Evolutionary conservation across 495 filamentous ascomycete species (phyloP).

Genomic region (Neurospora discreta): DNA sequence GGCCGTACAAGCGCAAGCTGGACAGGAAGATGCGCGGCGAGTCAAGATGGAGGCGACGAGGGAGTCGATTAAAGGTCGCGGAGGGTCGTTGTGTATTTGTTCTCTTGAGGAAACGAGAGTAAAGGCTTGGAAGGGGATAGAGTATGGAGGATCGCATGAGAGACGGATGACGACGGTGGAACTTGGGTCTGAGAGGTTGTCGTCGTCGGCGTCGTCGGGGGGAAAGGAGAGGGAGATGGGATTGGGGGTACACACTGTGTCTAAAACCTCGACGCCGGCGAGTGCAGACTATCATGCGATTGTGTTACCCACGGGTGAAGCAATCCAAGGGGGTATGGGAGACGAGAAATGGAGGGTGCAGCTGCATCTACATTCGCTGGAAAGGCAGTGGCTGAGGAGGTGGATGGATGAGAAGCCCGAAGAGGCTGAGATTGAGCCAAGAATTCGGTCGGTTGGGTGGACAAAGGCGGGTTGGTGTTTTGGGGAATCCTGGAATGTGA

Average conservation of each 20-base stretch:
- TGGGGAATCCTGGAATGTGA: not conserved
- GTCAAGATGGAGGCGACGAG: not conserved
- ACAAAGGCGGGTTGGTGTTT: not conserved
- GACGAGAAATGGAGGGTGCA: not conserved
- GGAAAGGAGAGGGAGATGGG: not conserved
- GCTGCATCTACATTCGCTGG: not conserved
- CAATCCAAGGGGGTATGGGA: not conserved
- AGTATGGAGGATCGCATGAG: not conserved
- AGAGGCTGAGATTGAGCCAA: not conserved
- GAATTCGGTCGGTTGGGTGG: not conserved
- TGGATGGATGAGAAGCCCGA: not conserved
- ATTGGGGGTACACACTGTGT: not conserved
- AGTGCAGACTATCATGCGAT: not conserved
- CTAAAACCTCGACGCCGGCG: not conserved
- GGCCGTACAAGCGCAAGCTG: not conserved
- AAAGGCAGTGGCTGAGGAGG: not conserved
- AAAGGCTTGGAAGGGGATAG: not conserved
- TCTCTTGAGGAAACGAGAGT: not conserved
- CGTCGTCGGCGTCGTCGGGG: not conserved
- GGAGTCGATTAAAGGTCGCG: not conserved
- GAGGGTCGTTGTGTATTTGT: not conserved
- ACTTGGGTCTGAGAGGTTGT: not conserved
- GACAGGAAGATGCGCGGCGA: not conserved
- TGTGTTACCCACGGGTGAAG: not conserved
- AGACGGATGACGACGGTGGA: not conserved